A percentile compares a stretch with the other conserved stretches of the same genome.
phyloP scores from a whole-genome alignment of 805 yeast species.

The Torulaspora quercuum region DNA sequence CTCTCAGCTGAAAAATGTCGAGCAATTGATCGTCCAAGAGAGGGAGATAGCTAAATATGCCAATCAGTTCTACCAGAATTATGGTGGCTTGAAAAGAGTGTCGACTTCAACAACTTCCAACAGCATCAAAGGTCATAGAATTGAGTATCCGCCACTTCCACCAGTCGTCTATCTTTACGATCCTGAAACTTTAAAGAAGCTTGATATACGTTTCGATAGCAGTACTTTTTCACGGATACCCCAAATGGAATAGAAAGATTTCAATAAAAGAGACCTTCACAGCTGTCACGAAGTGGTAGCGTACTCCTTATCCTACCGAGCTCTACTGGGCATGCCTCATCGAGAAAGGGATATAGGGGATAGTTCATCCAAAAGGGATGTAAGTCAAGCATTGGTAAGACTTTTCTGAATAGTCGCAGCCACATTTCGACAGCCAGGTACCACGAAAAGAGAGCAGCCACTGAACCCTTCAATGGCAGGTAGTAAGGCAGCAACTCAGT shows the following conservation, averaged over 20 bases:
- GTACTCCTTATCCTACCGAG: too few species aligned
- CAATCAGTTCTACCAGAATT: slow-evolving; percentile 34
- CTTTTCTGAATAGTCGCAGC: too few species aligned
- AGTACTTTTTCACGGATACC: slow-evolving; percentile 20
- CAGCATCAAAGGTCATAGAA: slow-evolving; percentile 9
- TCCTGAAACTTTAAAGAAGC: slow-evolving; percentile 21
- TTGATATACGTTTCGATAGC: slow-evolving; percentile 22
- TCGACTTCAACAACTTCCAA: slow-evolving; percentile 24
- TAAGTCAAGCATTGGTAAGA: too few species aligned
- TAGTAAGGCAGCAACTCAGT: too few species aligned
- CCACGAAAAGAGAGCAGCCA: too few species aligned
- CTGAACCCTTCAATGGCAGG: too few species aligned
- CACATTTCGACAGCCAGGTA: too few species aligned
- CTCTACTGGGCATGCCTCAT: too few species aligned
- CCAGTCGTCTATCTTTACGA: slow-evolving; percentile 31
- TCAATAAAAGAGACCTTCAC: too few species aligned
- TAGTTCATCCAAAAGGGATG: too few species aligned
- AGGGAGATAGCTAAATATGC: slow-evolving; percentile 44
- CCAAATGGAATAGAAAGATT: slow-evolving; percentile 23
- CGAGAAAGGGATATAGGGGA: too few species aligned
- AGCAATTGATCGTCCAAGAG: slow-evolving; percentile 53
- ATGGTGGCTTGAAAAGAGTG: slow-evolving; percentile 37
- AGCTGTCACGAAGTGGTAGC: too few species aligned
- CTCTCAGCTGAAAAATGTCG: slow-evolving; percentile 45
- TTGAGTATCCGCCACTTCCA: slow-evolving; percentile 40